Conservation (phyloP, 176 grass and related monocot species). For the Carex pumila region DNA sequence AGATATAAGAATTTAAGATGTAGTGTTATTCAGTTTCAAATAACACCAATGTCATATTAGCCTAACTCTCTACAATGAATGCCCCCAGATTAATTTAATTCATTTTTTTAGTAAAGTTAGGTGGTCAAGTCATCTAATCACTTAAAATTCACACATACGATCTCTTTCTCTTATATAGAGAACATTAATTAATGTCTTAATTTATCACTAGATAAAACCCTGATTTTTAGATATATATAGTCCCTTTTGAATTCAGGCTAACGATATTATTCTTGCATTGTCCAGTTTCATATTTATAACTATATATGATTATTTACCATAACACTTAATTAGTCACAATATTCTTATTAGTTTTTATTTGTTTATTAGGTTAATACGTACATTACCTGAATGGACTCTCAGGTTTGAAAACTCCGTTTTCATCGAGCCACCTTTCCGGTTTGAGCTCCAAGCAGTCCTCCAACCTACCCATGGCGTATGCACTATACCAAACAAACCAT, state of each 20-base stretch:
- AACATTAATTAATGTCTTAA: too few species aligned
- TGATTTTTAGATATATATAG: too few species aligned
- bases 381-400: conserved; percentile 24
- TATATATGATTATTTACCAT: neutral
- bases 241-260: conserved; percentile 23
- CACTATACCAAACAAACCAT: conserved; percentile 10
- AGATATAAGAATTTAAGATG: too few species aligned
- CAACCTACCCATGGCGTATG: conserved; percentile 26
- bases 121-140: too few species aligned
- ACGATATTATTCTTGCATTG: conserved; percentile 17
- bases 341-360: neutral
- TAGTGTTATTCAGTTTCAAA: too few species aligned
- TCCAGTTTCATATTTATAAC: neutral
- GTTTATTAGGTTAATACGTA: conserved; percentile 7
- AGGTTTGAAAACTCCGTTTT: conserved; percentile 8
- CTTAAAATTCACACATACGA: too few species aligned
- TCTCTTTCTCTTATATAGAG: too few species aligned
- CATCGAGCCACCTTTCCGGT: conserved; percentile 27
- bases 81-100: neutral
- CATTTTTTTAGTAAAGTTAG: neutral
- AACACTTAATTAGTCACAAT: neutral
- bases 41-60: too few species aligned
- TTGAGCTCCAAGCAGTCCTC: conserved; percentile 23
- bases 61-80: conserved; percentile 8
- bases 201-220: too few species aligned